Base-by-base conservation (phyloP, 192 early-diverging fungal species). In the Backusella parvicylindrica region DNA sequence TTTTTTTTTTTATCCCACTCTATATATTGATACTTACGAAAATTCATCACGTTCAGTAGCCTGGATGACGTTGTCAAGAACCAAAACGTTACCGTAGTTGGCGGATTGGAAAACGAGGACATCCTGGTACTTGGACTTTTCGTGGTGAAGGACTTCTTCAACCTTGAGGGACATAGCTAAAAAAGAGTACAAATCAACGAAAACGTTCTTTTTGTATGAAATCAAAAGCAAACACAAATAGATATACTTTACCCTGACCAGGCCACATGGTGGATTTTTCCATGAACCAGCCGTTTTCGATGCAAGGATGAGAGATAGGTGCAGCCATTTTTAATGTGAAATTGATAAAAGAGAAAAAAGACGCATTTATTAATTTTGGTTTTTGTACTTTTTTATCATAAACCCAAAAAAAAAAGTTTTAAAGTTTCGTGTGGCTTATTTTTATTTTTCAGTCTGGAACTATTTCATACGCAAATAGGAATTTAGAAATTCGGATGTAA, bases 41-140 rank as follows among this genome's bases (percentile, higher is more conserved):
- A 98, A 98, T 85, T 99, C 98, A 85, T 99, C 98, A 82, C 95
- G 92, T 87, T 99, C 98, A 77, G 97, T 98, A 65, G 91, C 89
- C 82, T 99, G 98, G 85, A 99, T 96, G 50, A 97, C 97, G 73
- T 97, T 97, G 82, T 99, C 98, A 53, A 99, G 92, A 21, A 97
- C 95, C 21, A 99, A 88, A 35, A 98, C 97, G 81, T 95, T 98
- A 76, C 98, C 98, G 81, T 98, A 94, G 84, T 91, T 92, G 79
- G 89, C 89, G 63, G 95, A 97, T 83, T 96, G 85, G 86, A 99
- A 99, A n/a, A 98, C 93, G 33, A 99, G 91, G 43, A 99, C 96
- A 79, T 99, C 98, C 84, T 99, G 98, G 88, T 86, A 97, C 79
- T 91, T 84, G 32, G 96, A 97, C 86, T 95, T 95, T 84, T 98